phyloP scores from a whole-genome alignment of 257 asterid genomes.

The Lithospermum erythrorhizon region DNA sequence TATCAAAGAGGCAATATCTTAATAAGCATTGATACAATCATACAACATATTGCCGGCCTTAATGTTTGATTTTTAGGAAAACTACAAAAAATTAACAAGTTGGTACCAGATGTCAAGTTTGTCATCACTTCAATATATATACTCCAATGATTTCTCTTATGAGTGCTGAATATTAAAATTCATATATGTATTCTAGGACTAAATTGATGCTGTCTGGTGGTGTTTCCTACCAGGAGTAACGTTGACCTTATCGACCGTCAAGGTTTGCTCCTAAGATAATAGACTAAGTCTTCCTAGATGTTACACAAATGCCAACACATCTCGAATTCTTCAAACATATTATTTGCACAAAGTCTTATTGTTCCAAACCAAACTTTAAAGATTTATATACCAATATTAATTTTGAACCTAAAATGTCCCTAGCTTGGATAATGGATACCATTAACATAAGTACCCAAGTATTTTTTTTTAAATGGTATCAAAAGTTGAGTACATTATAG shows the following conservation, averaged over 20 bases:
- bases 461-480: too few relatives aligned
- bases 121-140: background rate
- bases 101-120: background rate
- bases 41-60: constrained; percentile 1
- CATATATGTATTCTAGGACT: background rate
- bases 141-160: background rate
- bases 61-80: background rate
- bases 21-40: constrained; percentile 18
- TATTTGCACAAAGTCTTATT: background rate
- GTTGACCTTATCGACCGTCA: background rate
- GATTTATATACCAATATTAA: background rate
- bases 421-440: too few relatives aligned
- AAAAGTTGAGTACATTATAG: too few relatives aligned
- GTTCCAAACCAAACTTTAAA: background rate
- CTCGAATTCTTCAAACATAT: background rate
- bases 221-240: background rate
- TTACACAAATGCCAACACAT: background rate
- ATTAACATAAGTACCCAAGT: too few relatives aligned
- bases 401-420: too few relatives aligned
- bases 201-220: background rate
- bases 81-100: background rate
- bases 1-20: background rate
- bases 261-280: background rate
- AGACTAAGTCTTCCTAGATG: background rate
- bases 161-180: background rate